These are phyloP conservation scores for Colletotrichum falcatum DNA, from an alignment of 2,329 filamentous ascomycete genomes.

Conservation along the genomic window DNA sequence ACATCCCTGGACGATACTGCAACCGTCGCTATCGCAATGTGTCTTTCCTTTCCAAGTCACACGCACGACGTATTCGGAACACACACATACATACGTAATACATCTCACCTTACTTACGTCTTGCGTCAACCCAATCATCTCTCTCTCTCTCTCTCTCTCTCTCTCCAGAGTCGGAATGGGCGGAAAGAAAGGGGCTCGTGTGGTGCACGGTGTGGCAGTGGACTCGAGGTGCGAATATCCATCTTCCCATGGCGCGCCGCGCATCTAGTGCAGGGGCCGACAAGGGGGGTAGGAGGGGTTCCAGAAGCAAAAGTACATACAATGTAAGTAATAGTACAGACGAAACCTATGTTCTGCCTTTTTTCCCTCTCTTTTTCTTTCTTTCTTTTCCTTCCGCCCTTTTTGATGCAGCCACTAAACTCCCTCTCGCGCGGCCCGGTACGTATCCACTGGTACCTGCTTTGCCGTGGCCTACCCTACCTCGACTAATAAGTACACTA, in stretches of 20 bases:
- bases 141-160: neutral
- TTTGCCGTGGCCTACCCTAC: constrained; percentile 34
- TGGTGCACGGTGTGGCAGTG: constrained; percentile 14
- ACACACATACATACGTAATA: neutral
- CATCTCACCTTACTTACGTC: neutral
- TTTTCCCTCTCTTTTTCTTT: neutral
- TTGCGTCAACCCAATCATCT: neutral
- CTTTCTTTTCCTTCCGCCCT: neutral
- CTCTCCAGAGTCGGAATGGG: neutral
- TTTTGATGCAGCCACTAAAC: neutral
- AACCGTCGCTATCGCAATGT: neutral
- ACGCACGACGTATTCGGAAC: neutral
- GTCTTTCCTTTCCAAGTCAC: neutral
- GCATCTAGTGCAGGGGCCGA: constrained; percentile 32
- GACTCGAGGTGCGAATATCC: constrained; percentile 9
- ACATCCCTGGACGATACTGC: neutral
- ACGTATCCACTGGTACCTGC: constrained; percentile 38
- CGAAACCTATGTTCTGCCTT: neutral
- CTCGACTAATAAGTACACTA: constrained; percentile 18
- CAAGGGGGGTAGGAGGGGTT: constrained; percentile 18
- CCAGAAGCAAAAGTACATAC: constrained; percentile 33
- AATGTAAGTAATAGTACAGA: neutral
- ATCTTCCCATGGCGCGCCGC: constrained; percentile 4
- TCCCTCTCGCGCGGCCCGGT: constrained; percentile 20
- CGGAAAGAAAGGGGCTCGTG: neutral